Evolutionary conservation across 345 rosid genomes (phyloP).

Genomic region (Cardamine occulta): DNA sequence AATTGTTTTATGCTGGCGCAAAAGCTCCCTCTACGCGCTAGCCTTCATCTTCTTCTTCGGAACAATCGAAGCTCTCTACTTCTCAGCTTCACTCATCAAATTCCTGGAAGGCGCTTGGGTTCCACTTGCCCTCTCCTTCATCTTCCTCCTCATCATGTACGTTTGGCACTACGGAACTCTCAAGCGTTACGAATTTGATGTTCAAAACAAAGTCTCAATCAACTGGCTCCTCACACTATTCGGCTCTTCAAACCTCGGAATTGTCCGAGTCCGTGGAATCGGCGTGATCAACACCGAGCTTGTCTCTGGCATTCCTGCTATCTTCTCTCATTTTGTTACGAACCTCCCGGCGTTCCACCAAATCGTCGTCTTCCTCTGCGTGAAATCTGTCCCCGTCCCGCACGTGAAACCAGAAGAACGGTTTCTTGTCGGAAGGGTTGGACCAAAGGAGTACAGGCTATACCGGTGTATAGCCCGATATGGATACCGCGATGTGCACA

Average conservation of each 20-base stretch:
- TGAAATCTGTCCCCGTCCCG: constrained; percentile 94
- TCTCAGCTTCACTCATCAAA: constrained; percentile 97
- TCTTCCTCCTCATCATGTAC: constrained; percentile 77
- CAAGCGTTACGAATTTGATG: constrained; percentile 82
- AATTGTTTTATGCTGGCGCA: constrained; percentile 91
- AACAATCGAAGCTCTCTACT: constrained; percentile 82
- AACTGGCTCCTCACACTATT: constrained; percentile 78
- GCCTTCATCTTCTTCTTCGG: constrained; percentile 83
- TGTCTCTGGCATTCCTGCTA: constrained; percentile 91
- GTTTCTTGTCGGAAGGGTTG: constrained; percentile 86
- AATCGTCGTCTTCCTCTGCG: constrained; percentile 87
- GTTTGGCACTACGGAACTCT: constrained; percentile 95
- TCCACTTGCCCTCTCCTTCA: constrained; percentile 75
- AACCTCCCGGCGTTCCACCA: constrained; percentile 99
- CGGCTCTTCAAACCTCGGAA: constrained; percentile 75
- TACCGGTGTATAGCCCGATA: constrained; percentile 94
- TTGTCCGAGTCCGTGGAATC: constrained; percentile 84
- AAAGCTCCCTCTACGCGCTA: constrained; percentile 62
- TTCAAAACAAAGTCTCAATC: constrained; percentile 91
- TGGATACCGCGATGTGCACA: constrained; percentile 89
- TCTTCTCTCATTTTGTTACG: constrained; percentile 96
- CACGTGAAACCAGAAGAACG: constrained; percentile 89
- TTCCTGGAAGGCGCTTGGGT: constrained; percentile 99
- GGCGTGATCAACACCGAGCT: constrained; percentile 95
- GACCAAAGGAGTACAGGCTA: constrained; percentile 79